These are phyloP conservation scores for Pythium sukuiense DNA, from an alignment of 352 stramenopile species.

Conservation along the genomic window DNA sequence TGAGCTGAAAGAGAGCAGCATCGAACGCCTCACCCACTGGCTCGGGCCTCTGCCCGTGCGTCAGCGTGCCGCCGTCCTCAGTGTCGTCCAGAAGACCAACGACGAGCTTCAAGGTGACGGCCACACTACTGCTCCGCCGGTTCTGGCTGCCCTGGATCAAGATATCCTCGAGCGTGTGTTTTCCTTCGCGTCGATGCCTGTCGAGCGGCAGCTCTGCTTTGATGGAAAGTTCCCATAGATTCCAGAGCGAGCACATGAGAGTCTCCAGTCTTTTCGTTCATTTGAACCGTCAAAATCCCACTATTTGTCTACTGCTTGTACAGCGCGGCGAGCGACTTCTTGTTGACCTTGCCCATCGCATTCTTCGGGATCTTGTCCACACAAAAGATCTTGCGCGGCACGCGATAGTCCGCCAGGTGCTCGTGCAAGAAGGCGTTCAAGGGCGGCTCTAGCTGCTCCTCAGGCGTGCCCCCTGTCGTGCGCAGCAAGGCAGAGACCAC, in stretches of 20 bases:
- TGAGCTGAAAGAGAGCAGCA: neutral
- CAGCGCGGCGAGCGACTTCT: constrained; percentile 73
- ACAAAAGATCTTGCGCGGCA: constrained; percentile 73
- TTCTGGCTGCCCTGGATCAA: neutral
- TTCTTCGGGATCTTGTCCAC: constrained; percentile 90
- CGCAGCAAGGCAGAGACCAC: constrained; percentile 71
- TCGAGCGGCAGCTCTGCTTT: neutral
- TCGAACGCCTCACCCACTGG: neutral
- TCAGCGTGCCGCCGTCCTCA: neutral
- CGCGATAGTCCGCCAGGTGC: constrained; percentile 83
- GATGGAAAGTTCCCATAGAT: neutral
- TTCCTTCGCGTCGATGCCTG: neutral
- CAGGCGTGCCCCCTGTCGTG: constrained; percentile 1
- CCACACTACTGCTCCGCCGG: neutral
- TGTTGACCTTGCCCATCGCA: constrained; percentile 94
- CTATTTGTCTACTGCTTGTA: constrained; percentile 17
- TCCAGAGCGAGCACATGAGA: no score
- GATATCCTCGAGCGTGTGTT: neutral
- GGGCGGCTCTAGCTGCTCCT: constrained; percentile 26
- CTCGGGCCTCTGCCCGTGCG: neutral
- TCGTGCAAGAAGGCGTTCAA: constrained; percentile 56
- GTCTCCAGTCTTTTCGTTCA: neutral
- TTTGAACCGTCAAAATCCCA: no score
- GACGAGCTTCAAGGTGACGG: neutral
- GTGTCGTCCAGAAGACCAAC: neutral